A percentile compares a stretch with the other conserved stretches of the same genome.
phyloP scores from a whole-genome alignment of 768 basidiomycete genomes.

The Podaxis rugospora region DNA sequence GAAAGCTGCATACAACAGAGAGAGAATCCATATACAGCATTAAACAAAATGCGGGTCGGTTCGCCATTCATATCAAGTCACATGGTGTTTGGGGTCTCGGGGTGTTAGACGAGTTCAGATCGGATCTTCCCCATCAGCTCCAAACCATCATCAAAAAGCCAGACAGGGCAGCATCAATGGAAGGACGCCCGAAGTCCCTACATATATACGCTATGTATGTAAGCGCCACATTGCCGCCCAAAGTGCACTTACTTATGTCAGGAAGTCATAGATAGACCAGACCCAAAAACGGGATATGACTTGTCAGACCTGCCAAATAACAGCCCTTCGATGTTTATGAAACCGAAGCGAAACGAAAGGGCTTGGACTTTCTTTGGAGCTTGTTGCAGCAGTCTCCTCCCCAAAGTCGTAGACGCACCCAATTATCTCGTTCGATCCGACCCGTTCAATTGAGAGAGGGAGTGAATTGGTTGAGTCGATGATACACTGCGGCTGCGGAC shows the following conservation, averaged over 20 bases:
- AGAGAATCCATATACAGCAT: too few species aligned
- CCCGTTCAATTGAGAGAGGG: too few species aligned
- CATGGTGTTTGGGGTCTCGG: not conserved
- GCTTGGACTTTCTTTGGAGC: not conserved
- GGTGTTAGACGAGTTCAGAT: not conserved
- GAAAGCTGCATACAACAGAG: too few species aligned
- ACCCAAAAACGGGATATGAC: not conserved
- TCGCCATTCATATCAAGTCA: not conserved
- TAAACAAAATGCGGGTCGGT: not conserved
- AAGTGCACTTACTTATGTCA: not conserved
- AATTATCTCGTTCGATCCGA: not conserved
- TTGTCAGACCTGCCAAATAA: not conserved
- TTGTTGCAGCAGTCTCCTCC: not conserved
- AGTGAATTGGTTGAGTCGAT: too few species aligned
- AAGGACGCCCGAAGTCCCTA: not conserved
- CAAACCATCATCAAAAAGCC: not conserved
- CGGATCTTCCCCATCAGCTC: not conserved
- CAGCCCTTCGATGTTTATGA: too few species aligned
- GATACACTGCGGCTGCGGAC: too few species aligned
- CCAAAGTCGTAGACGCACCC: not conserved
- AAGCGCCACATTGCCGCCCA: not conserved
- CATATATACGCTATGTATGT: not conserved
- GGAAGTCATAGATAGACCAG: not conserved
- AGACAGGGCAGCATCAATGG: constrained; percentile 8
- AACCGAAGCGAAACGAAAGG: not conserved